Base-by-base conservation (phyloP, 2,329 filamentous ascomycete species). In the Sporothrix luriei region DNA sequence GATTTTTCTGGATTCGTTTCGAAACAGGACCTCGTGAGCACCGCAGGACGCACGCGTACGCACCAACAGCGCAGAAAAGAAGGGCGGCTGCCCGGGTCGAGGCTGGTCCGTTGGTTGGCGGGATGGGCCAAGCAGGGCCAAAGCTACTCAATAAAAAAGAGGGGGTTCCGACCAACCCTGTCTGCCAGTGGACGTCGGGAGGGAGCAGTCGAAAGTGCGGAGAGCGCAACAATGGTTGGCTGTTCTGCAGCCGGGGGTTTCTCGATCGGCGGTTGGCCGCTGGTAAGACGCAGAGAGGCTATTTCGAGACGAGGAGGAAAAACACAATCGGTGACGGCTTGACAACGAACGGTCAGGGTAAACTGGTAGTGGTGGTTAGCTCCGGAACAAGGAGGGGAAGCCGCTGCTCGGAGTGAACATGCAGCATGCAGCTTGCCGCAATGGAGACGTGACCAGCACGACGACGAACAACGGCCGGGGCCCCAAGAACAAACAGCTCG, bases 361-460 rank as follows among this genome's bases (percentile, higher is more conserved):
- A 49, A 38, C 62, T 65, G 62, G 62, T 65, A 46, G 62, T 49
- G 46, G 65, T 43, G 65, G 65, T 67, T 46, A 55, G 64, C 61
- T 64, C 43, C n/a, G 19, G 48, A 49, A 49, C 26, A 43, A 49
- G 43, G 43, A n/a, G 40, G 43, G 24, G 62, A 51, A 51, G 46
- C 40, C 24, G 21, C 13, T 48, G 61, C 24, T 13, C n/a, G 38
- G 38, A 64, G 49, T 33, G 61, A 43, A 11, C 40, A 43, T 16
- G 40, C 40, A 65, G 46, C 16, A 65, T 65, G 62, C 62, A 65
- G 43, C 43, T 51, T 52, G 62, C 46, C 62, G 62, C 46, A 38
- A 64, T 48, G 40, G 61, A 43, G 38, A 7, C 40, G 24, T 4
- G 21, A 33, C 16, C 19, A 16, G 26, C 9, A 29, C 61, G 61